A percentile compares a stretch with the other conserved stretches of the same genome.
Evolutionary conservation across 2,329 filamentous ascomycete species (phyloP).

Genomic region (Xylariales sp.): DNA sequence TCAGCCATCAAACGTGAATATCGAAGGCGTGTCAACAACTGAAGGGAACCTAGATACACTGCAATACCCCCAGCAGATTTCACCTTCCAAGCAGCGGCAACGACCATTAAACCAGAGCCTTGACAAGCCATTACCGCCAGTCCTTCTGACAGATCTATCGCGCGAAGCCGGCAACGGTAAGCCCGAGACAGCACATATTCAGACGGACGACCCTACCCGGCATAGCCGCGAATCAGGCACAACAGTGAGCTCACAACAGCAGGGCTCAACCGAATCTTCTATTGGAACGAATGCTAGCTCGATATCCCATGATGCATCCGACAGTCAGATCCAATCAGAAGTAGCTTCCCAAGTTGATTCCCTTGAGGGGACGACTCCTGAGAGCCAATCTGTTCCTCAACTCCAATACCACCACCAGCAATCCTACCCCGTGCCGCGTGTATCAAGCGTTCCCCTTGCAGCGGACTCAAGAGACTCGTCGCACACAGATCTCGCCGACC

Average conservation of each 20-base stretch:
- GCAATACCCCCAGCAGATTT: too few relatives aligned
- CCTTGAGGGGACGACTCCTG: constrained; percentile 37
- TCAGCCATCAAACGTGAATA: constrained; percentile 46
- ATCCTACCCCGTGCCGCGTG: constrained; percentile 30
- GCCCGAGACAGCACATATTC: too few relatives aligned
- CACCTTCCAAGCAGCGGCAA: constrained; percentile 8
- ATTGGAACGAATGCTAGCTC: constrained; percentile 54
- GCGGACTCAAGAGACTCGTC: constrained; percentile 40
- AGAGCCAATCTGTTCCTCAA: constrained; percentile 45
- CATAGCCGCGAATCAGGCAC: constrained; percentile 51
- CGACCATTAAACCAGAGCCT: constrained; percentile 11
- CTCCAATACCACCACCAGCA: constrained; percentile 59
- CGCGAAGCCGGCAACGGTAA: constrained; percentile 17
- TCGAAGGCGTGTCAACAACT: constrained; percentile 32
- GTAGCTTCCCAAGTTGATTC: constrained; percentile 48
- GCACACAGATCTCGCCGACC: constrained; percentile 48
- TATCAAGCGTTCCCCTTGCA: constrained; percentile 37
- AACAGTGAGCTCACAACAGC: constrained; percentile 45
- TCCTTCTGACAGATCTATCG: constrained; percentile 15
- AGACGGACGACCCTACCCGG: constrained; percentile 33
- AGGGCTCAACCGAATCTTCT: constrained; percentile 46
- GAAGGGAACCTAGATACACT: too few relatives aligned
- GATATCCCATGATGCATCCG: constrained; percentile 44
- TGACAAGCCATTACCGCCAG: constrained; percentile 13
- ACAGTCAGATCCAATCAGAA: constrained; percentile 33